These are phyloP conservation scores for Chlorella variabilis DNA, from an alignment of 163 green algal species.

Conservation along the genomic window DNA sequence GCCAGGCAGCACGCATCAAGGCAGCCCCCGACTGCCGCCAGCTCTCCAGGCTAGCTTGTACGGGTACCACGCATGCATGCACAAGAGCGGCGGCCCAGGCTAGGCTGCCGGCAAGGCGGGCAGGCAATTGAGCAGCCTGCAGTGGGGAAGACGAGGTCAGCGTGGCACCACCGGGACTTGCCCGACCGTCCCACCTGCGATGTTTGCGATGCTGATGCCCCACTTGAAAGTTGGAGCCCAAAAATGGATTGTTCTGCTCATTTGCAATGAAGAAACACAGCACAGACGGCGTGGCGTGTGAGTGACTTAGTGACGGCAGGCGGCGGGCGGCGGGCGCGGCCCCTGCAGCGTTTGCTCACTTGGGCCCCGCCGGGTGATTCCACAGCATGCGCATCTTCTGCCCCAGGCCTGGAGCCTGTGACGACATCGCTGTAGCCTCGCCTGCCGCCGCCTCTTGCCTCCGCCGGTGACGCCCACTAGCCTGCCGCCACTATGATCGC, in stretches of 20 bases:
- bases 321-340: no score
- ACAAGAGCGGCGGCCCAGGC: no score
- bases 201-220: slow-evolving; percentile 96
- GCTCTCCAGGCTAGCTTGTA: no score
- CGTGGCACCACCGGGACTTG: no score
- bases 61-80: no score
- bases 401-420: slow-evolving; percentile 3
- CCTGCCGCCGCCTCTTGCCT: no score
- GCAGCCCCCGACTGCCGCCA: no score
- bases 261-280: slow-evolving; percentile 55
- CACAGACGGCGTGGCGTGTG: background rate
- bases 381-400: slow-evolving; percentile 55
- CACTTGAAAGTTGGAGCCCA: slow-evolving; percentile 99
- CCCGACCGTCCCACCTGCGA: slow-evolving; percentile 78
- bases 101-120: background rate
- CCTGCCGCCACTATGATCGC: no score
- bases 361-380: slow-evolving; percentile 92
- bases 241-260: slow-evolving; percentile 81
- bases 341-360: slow-evolving; percentile 37
- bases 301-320: background rate
- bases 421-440: background rate
- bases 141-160: no score
- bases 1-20: no score
- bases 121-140: no score
- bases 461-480: no score